Evolutionary conservation across 2,329 filamentous ascomycete genomes (phyloP), one percentile per base, ranked within the genome.

Genomic region (Pseudocercospora macadamiae): DNA sequence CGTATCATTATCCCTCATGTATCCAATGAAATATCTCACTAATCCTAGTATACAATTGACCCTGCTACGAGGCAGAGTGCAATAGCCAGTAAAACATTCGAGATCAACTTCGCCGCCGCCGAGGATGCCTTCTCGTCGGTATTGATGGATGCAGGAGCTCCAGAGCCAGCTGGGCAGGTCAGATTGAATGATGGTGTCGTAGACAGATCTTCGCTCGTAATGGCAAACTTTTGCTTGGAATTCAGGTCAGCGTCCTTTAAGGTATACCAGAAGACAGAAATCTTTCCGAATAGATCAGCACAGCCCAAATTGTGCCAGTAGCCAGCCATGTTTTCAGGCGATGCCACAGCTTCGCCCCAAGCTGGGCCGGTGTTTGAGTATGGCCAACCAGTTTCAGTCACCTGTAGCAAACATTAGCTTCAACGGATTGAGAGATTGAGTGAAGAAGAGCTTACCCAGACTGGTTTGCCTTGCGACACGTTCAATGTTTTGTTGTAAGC

Each of bases 311-410:
- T 79, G 67, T 90, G 81, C 89, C 90, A 96, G 83, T 86, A 96
- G n/a, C 76, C 83, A 78, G 89, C 81, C 45, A 91, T 90, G 71
- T 93, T 92, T 53, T 82, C 78, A 28, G 77, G 63, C 36, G 80
- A 86, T 9, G 92, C 80, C 8, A 87, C 80, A 32, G 85, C 90
- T 48, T 83, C 72, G 66, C 86, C 86, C 63, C 82, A 77, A 1
- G 78, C 81, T 64, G 83, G 78, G 54, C 91, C 92, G 37, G 37
- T 42, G 37, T 42, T 42, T 68, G 81, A 86, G 55, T 91, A 85
- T 51, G 91, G 91, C 86, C 89, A 93, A 65, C 91, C 92, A 12
- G 90, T 93, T 82, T 96, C 91, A 21, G 91, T 95, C 61, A 42
- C 37, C 37, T 42, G 19, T 9, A 21, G 3, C 6, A 21, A 42